A percentile compares a stretch with the other conserved stretches of the same genome.
phyloP scores from a whole-genome alignment of 2,329 filamentous ascomycete genomes.

The Beauveria pseudobassiana region DNA sequence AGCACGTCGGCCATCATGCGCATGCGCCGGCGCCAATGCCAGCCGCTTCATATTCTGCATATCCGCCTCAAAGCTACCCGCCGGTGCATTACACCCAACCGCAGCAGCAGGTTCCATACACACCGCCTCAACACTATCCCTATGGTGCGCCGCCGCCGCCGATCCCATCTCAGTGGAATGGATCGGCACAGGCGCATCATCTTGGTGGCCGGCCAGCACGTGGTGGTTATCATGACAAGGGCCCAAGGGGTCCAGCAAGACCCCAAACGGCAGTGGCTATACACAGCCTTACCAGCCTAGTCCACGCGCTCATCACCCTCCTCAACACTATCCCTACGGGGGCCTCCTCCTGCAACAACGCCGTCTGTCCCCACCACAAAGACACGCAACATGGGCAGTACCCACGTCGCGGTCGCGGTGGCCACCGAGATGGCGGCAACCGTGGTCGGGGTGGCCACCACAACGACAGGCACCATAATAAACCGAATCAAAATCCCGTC shows the following conservation, averaged over 20 bases:
- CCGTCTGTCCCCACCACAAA: slow-evolving; percentile 26
- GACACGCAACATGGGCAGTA: slow-evolving; percentile 29
- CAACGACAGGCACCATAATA: slow-evolving; percentile 39
- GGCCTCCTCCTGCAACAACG: slow-evolving; percentile 27
- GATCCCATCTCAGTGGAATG: slow-evolving; percentile 27
- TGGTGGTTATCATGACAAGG: slow-evolving; percentile 39
- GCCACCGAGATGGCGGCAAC: slow-evolving; percentile 27
- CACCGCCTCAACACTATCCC: slow-evolving; percentile 31
- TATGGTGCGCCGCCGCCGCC: slow-evolving; percentile 30
- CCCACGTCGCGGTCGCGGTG: slow-evolving; percentile 27
- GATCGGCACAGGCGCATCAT: slow-evolving; percentile 27
- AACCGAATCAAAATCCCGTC: slow-evolving; percentile 20
- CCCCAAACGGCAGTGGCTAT: slow-evolving; percentile 17
- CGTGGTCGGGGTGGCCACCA: slow-evolving; percentile 34
- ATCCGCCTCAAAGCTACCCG: slow-evolving; percentile 47
- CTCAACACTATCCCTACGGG: slow-evolving; percentile 30
- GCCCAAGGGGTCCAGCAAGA: slow-evolving; percentile 23
- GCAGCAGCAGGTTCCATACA: slow-evolving; percentile 40
- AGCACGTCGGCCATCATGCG: slow-evolving; percentile 31
- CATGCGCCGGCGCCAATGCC: slow-evolving; percentile 42
- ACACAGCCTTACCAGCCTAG: slow-evolving; percentile 34
- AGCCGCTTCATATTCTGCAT: slow-evolving; percentile 51
- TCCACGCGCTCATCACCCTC: slow-evolving; percentile 27
- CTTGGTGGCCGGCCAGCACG: slow-evolving; percentile 29
- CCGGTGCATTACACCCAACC: slow-evolving; percentile 28